These are phyloP conservation scores for Collariella sp. DNA, from an alignment of 495 filamentous ascomycete species.

Conservation along the genomic window DNA sequence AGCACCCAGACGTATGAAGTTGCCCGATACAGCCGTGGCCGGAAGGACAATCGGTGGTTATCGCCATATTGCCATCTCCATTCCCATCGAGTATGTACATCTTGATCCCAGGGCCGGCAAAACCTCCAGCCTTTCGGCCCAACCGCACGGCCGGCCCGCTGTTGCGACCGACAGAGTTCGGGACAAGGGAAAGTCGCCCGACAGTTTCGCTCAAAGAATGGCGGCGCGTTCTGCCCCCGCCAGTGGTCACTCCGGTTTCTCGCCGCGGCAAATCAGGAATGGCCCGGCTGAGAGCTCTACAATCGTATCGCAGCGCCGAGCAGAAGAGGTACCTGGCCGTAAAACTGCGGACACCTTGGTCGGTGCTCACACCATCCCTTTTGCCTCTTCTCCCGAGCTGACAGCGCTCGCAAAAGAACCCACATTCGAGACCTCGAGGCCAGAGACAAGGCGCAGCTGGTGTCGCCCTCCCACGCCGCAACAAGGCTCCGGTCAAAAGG, in stretches of 20 bases:
- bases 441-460: background rate
- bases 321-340: background rate
- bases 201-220: background rate
- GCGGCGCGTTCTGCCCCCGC: background rate
- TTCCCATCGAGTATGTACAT: constrained; percentile 32
- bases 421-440: background rate
- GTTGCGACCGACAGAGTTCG: background rate
- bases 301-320: background rate
- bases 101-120: background rate
- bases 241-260: background rate
- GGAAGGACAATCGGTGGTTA: constrained; percentile 34
- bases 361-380: constrained; percentile 6
- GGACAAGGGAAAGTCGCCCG: background rate
- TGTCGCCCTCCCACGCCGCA: background rate
- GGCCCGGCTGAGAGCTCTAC: background rate
- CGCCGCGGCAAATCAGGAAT: background rate
- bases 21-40: constrained; percentile 41
- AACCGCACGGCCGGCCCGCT: background rate
- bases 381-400: constrained; percentile 11
- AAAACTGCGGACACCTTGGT: constrained; percentile 5
- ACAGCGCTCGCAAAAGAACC: constrained; percentile 9
- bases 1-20: constrained; percentile 22
- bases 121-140: background rate
- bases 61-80: constrained; percentile 45
- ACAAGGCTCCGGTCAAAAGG: background rate